A percentile compares a stretch with the other conserved stretches of the same genome.
Evolutionary conservation across 176 grass and related monocot genomes (phyloP).

Genomic region (Eragrostis nindensis): DNA sequence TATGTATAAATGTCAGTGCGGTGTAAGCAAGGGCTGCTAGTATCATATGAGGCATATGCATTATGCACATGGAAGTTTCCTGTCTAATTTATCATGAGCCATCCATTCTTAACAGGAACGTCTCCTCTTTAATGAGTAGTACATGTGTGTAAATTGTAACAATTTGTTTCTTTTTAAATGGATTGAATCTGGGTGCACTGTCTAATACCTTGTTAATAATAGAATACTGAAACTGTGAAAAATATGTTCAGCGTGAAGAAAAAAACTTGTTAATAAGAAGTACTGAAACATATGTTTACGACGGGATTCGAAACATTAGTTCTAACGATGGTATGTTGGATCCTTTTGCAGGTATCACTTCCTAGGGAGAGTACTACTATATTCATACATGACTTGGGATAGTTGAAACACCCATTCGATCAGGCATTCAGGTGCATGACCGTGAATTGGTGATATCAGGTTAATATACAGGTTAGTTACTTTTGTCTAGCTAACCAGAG

Average conservation of each 20-base stretch:
- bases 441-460: constrained; percentile 63
- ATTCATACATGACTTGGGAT: constrained; percentile 64
- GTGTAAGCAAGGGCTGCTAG: neutral
- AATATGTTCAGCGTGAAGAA: neutral
- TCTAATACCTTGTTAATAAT: neutral
- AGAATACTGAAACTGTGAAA: neutral
- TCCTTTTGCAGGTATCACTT: constrained; percentile 62
- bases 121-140: too few relatives aligned
- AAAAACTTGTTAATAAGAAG: neutral
- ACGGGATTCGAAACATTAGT: constrained; percentile 10
- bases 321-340: constrained; percentile 40
- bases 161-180: neutral
- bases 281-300: neutral
- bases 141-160: neutral
- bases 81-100: neutral
- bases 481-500: constrained; percentile 74
- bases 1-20: neutral
- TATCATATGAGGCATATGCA: too few relatives aligned
- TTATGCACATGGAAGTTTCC: neutral
- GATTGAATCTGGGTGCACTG: neutral
- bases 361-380: constrained; percentile 63
- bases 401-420: constrained; percentile 58
- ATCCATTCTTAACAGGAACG: neutral
- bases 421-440: constrained; percentile 65
- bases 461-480: constrained; percentile 76